Percentiles rank a stretch among this genome's conserved stretches.
Conservation (phyloP, 345 rosid genomes). For the Viola odorata region DNA sequence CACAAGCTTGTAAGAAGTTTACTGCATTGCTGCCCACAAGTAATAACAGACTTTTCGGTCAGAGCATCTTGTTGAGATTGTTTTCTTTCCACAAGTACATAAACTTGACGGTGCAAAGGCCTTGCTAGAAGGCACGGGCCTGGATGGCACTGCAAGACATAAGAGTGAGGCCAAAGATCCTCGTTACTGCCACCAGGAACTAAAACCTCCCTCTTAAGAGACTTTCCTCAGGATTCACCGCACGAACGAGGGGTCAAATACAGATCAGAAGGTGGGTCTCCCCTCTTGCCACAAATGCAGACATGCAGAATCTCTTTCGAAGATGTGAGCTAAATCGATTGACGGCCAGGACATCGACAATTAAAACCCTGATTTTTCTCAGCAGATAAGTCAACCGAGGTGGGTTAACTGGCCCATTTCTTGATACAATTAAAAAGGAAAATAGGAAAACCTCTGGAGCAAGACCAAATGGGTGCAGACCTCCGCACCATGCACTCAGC, state of each 20-base stretch:
- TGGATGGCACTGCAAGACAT: slow-evolving; percentile 97
- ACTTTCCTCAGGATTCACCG: slow-evolving; percentile 96
- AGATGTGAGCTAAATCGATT: slow-evolving; percentile 68
- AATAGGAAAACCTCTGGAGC: slow-evolving; percentile 88
- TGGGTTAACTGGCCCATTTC: slow-evolving; percentile 94
- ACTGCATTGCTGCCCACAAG: slow-evolving; percentile 71
- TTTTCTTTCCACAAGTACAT: slow-evolving; percentile 89
- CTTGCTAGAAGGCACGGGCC: slow-evolving; percentile 99
- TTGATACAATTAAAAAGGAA: slow-evolving; percentile 88
- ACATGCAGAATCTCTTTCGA: slow-evolving; percentile 66
- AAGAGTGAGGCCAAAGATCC: slow-evolving; percentile 75
- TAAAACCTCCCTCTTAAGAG: slow-evolving; percentile 49
- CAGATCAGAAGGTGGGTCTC: slow-evolving; percentile 81
- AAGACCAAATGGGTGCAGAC: slow-evolving; percentile 79
- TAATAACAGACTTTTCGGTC: slow-evolving; percentile 63
- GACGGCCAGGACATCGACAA: slow-evolving; percentile 99
- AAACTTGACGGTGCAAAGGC: slow-evolving; percentile 75
- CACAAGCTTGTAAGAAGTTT: slow-evolving; percentile 74
- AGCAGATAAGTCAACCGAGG: slow-evolving; percentile 68
- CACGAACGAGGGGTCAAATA: slow-evolving; percentile 97
- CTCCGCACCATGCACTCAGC: slow-evolving; percentile 65
- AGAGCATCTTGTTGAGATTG: slow-evolving; percentile 74
- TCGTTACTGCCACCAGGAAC: slow-evolving; percentile 37
- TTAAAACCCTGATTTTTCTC: slow-evolving; percentile 84
- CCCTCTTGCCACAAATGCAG: slow-evolving; percentile 84